These are phyloP conservation scores for Sugiyamaella marilandica DNA, from an alignment of 805 yeast genomes.

Conservation along the genomic window DNA sequence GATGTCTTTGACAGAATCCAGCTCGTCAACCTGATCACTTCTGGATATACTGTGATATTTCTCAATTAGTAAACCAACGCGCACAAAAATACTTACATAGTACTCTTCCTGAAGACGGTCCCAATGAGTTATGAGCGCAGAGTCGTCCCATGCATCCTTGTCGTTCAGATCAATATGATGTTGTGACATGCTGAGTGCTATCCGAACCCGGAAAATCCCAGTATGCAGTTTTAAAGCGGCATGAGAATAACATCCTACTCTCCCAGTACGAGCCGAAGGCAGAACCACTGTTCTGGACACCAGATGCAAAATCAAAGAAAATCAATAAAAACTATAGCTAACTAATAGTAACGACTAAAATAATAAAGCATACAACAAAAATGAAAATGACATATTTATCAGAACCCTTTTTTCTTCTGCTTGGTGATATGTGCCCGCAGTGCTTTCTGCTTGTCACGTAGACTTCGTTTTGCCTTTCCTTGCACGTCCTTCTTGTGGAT, in stretches of 20 bases:
- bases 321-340: background rate
- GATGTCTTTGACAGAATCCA: too few relatives aligned
- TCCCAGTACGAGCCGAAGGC: background rate
- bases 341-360: background rate
- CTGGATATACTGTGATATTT: constrained; percentile 16
- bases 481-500: constrained; percentile 91
- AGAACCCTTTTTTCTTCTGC: constrained; percentile 84
- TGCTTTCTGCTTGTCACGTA: constrained; percentile 85
- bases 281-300: background rate
- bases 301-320: too few relatives aligned
- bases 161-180: constrained; percentile 13
- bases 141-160: constrained; percentile 27
- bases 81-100: constrained; percentile 8
- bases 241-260: too few relatives aligned
- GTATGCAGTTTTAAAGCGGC: background rate
- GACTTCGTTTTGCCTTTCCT: constrained; percentile 85
- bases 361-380: background rate
- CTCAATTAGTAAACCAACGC: constrained; percentile 2
- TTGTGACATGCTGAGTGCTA: background rate
- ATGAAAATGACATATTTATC: constrained; percentile 12
- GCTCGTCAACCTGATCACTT: too few relatives aligned
- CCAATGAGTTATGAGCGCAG: constrained; percentile 22
- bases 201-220: background rate
- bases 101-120: constrained; percentile 22
- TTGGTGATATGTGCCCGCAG: constrained; percentile 80